Evolutionary conservation across 805 yeast species (phyloP).

Genomic region (Grigorovia jiainica): DNA sequence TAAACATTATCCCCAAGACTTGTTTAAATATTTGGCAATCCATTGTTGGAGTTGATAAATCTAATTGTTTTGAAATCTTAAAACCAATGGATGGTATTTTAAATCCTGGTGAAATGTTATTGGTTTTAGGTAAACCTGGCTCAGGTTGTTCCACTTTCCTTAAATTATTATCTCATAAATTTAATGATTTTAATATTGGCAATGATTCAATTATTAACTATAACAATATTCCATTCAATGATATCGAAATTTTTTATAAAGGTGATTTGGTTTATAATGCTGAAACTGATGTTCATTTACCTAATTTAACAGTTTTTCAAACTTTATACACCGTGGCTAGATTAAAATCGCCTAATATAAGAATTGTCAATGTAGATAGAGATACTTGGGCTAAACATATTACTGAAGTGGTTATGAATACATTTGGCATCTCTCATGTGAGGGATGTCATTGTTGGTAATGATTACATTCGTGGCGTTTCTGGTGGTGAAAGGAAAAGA

Average conservation of each 20-base stretch:
- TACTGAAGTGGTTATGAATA: no score
- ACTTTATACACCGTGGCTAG: slow-evolving; percentile 47
- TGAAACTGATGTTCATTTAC: slow-evolving; percentile 49
- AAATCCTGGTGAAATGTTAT: slow-evolving; percentile 43
- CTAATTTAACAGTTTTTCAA: slow-evolving; percentile 45
- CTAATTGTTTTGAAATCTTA: no score
- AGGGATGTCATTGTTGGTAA: slow-evolving; percentile 53
- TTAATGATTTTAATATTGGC: slow-evolving; percentile 29
- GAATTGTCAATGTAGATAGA: slow-evolving; percentile 11
- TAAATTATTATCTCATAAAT: slow-evolving; percentile 39
- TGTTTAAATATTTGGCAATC: no score
- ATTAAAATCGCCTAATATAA: slow-evolving; percentile 31
- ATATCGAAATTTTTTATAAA: no score
- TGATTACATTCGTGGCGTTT: slow-evolving; percentile 53
- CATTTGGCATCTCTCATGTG: slow-evolving; percentile 42
- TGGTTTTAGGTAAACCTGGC: slow-evolving; percentile 51
- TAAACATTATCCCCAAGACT: no score
- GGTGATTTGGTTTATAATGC: slow-evolving; percentile 40
- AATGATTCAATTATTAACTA: no score
- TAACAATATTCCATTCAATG: no score
- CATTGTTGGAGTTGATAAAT: no score
- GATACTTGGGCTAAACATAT: slow-evolving; percentile 23
- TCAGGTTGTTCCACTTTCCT: slow-evolving; percentile 55
- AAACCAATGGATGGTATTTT: no score
- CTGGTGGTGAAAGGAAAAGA: slow-evolving; percentile 62